phyloP scores from a whole-genome alignment of 345 rosid genomes.

The Aquilaria sinensis region DNA sequence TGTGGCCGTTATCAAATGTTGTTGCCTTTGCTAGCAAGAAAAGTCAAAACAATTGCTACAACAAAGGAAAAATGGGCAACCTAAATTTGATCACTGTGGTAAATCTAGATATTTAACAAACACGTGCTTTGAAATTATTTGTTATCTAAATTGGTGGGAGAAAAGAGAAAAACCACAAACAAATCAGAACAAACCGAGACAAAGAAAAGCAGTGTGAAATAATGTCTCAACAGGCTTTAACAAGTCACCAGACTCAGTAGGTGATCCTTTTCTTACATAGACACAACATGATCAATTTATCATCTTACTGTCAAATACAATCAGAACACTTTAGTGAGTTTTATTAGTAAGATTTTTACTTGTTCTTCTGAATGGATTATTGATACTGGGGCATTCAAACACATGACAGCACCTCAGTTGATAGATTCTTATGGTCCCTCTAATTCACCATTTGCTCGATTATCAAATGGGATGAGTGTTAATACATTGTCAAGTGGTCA shows the following conservation, averaged over 20 bases:
- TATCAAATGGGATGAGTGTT: background rate
- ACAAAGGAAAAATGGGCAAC: background rate
- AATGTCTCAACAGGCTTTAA: background rate
- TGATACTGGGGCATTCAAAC: constrained; percentile 1
- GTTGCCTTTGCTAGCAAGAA: background rate
- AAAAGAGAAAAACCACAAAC: background rate
- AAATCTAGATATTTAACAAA: background rate
- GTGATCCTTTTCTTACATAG: background rate
- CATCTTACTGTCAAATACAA: background rate
- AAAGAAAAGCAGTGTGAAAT: background rate
- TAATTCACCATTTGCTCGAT: too few species aligned
- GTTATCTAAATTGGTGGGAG: background rate
- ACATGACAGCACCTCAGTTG: background rate
- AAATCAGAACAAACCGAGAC: background rate
- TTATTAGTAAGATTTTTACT: background rate
- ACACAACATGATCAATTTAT: background rate
- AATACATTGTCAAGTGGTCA: background rate
- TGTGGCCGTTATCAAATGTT: background rate
- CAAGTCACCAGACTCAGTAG: background rate
- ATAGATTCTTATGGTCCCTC: background rate
- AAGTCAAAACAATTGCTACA: background rate
- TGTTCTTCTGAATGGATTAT: constrained; percentile 2
- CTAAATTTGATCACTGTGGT: background rate
- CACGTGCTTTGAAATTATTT: background rate
- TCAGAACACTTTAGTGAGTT: background rate